These are phyloP conservation scores for Yamadazyma takamatsuzukensis DNA, from an alignment of 805 yeast genomes.

Conservation along the genomic window DNA sequence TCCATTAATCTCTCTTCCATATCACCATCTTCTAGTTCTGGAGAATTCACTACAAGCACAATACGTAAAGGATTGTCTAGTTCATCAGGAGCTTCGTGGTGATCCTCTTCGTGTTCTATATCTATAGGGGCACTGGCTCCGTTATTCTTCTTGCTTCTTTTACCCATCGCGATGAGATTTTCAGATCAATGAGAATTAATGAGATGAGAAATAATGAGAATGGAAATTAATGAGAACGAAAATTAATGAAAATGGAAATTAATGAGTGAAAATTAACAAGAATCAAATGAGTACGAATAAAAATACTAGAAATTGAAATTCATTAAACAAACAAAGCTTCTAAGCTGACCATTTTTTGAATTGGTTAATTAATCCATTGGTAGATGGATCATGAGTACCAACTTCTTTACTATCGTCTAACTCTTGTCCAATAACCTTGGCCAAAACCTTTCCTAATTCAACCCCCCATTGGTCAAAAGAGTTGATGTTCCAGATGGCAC, in stretches of 20 bases:
- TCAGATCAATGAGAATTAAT: background rate
- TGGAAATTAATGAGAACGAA: too few relatives aligned
- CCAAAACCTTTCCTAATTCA: conserved; percentile 96
- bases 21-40: conserved; percentile 34
- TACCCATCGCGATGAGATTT: conserved; percentile 3
- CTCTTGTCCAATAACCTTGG: conserved; percentile 92
- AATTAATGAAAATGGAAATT: too few relatives aligned
- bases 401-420: conserved; percentile 60
- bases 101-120: conserved; percentile 6
- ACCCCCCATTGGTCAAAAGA: conserved; percentile 99
- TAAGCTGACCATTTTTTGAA: conserved; percentile 88
- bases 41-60: conserved; percentile 37
- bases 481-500: conserved; percentile 99
- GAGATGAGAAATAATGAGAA: too few relatives aligned
- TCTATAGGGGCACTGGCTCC: conserved; percentile 11
- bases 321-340: too few relatives aligned
- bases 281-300: too few relatives aligned
- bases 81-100: conserved; percentile 18
- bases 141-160: conserved; percentile 9
- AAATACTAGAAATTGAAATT: too few relatives aligned
- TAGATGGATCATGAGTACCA: conserved; percentile 79
- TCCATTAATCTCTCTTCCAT: conserved; percentile 48
- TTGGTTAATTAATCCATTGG: conserved; percentile 90
- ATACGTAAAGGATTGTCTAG: conserved; percentile 47
- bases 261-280: too few relatives aligned